Percentiles rank a stretch among this genome's conserved stretches.
Evolutionary conservation across 176 grass and related monocot genomes (phyloP).

Genomic region (Oryza rufipogon): DNA sequence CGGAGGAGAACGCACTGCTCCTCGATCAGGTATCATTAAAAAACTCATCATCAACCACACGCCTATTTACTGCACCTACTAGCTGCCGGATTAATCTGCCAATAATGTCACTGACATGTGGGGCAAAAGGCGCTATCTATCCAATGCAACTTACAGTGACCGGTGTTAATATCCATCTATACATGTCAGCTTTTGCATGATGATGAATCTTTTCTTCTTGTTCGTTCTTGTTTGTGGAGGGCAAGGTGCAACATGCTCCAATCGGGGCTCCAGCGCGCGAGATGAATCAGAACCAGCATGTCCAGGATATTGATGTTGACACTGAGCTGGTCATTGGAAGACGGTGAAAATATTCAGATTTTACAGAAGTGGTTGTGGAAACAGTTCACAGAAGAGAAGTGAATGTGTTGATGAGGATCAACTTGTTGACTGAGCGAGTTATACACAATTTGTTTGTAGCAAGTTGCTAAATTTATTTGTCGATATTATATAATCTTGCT

Average conservation of each 20-base stretch:
- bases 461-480: not conserved
- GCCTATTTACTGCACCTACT: too few relatives aligned
- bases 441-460: not conserved
- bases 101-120: too few relatives aligned
- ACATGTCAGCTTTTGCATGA: not conserved
- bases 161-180: not conserved
- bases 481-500: not conserved
- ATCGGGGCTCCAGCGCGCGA: not conserved
- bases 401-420: not conserved
- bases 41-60: too few relatives aligned
- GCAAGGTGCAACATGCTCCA: not conserved
- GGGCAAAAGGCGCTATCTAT: too few relatives aligned
- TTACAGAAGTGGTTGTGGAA: not conserved
- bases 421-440: not conserved
- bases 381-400: not conserved
- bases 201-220: not conserved
- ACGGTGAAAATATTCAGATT: conserved; percentile 28
- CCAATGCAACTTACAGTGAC: not conserved
- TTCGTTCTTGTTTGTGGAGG: not conserved
- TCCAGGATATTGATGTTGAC: conserved; percentile 40
- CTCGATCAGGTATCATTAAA: conserved; percentile 28
- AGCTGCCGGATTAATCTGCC: too few relatives aligned
- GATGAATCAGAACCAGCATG: not conserved
- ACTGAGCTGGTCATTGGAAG: conserved; percentile 57
- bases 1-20: conserved; percentile 51